A percentile compares a stretch with the other conserved stretches of the same genome.
Evolutionary conservation across 257 asterid species (phyloP).

Genomic region (Solanum sitiens): DNA sequence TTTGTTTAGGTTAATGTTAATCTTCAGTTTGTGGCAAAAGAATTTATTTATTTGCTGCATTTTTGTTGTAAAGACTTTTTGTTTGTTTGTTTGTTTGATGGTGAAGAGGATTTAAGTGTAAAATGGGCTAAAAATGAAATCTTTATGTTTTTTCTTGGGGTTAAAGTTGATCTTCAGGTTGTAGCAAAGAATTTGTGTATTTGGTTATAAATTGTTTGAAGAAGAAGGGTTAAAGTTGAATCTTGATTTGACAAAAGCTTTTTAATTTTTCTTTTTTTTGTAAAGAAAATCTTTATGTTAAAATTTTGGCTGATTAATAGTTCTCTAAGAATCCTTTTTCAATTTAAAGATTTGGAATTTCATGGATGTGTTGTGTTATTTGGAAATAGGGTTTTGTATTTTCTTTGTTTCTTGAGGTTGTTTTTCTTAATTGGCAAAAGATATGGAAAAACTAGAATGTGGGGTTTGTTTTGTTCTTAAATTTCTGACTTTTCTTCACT

Average conservation of each 20-base stretch:
- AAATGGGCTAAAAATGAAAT: not conserved
- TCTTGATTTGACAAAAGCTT: not conserved
- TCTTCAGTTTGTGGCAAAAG: not conserved
- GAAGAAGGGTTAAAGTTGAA: not conserved
- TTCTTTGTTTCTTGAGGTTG: not conserved
- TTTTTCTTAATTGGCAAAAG: not conserved
- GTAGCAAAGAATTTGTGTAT: not conserved
- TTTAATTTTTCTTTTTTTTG: not conserved
- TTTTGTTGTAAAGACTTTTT: not conserved
- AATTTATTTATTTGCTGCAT: not conserved
- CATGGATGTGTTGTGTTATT: not conserved
- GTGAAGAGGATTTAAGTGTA: not conserved
- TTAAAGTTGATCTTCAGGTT: not conserved
- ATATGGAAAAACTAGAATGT: not conserved
- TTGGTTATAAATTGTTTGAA: not conserved
- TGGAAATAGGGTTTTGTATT: not conserved
- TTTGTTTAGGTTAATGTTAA: not conserved
- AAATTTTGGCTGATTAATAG: not conserved
- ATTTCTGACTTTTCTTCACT: not conserved
- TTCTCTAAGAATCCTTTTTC: not conserved
- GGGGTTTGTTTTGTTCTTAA: not conserved
- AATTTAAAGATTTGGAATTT: not conserved
- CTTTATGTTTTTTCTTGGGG: not conserved
- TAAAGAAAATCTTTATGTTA: not conserved
- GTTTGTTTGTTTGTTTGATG: not conserved